Evolutionary conservation across 78 protist genomes (phyloP).

Genomic region (Dictyostelium citrinum): DNA sequence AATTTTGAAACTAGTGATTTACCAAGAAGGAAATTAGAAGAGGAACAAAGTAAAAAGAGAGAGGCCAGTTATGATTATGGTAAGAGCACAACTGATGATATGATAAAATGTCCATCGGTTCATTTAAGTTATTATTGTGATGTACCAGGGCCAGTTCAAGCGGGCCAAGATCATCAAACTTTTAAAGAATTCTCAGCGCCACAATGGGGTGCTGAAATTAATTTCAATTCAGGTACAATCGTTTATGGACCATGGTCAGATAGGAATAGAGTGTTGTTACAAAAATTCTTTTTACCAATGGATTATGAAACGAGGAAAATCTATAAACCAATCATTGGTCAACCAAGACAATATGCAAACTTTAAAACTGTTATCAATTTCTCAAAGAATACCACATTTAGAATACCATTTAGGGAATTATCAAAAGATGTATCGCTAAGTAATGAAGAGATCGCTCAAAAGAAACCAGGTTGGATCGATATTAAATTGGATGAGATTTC

Average conservation of each 20-base stretch:
- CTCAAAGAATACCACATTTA: constrained; percentile 18
- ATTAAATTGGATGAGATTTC: constrained; percentile 47
- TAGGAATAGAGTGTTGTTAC: constrained; percentile 32
- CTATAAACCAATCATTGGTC: constrained; percentile 47
- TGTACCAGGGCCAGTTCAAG: constrained; percentile 60
- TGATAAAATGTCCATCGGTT: background rate
- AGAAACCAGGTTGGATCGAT: constrained; percentile 61
- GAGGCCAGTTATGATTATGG: constrained; percentile 41
- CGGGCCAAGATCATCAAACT: background rate
- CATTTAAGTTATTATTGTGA: constrained; percentile 53
- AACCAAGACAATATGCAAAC: constrained; percentile 30
- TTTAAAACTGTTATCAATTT: constrained; percentile 15
- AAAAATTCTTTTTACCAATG: constrained; percentile 47
- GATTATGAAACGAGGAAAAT: constrained; percentile 42
- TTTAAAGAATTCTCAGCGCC: constrained; percentile 42
- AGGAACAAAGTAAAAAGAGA: background rate
- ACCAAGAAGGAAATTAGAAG: constrained; percentile 31
- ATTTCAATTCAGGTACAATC: background rate
- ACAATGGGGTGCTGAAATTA: constrained; percentile 57
- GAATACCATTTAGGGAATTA: constrained; percentile 69
- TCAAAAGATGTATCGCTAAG: constrained; percentile 19
- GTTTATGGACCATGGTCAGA: constrained; percentile 79
- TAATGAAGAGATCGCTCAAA: background rate
- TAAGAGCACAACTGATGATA: background rate
- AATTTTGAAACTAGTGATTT: constrained; percentile 50